Percentiles rank a stretch among this genome's conserved stretches.
Conservation (phyloP, 371 early-diverging fungal species). For the Thermomucor indicae-seudaticae region DNA sequence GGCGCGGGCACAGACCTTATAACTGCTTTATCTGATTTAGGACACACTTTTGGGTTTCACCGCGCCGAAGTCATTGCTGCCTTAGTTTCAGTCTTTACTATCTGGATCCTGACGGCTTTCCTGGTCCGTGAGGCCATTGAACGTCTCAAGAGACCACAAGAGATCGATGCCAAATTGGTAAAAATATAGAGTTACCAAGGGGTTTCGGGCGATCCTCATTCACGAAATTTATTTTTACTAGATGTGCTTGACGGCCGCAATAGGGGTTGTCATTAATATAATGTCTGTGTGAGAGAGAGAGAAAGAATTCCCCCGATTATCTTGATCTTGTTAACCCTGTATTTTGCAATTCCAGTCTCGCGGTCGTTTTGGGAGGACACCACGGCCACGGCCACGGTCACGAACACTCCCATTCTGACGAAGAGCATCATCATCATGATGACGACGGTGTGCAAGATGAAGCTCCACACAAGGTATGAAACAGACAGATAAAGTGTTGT, state of each 20-base stretch:
- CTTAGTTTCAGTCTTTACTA: constrained; percentile 73
- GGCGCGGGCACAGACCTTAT: constrained; percentile 2
- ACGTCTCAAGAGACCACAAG: constrained; percentile 65
- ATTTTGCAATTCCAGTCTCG: constrained; percentile 23
- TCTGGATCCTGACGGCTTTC: constrained; percentile 78
- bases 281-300: too few species aligned
- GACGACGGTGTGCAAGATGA: constrained; percentile 1
- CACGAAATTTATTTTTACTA: too few species aligned
- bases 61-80: constrained; percentile 88
- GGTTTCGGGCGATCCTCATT: background rate
- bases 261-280: constrained; percentile 81
- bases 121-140: constrained; percentile 76
- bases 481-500: background rate
- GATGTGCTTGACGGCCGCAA: constrained; percentile 70
- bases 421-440: constrained; percentile 21
- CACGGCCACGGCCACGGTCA: constrained; percentile 37
- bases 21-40: constrained; percentile 14
- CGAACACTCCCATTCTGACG: constrained; percentile 21
- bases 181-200: background rate
- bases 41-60: constrained; percentile 81
- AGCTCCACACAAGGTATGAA: constrained; percentile 11
- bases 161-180: constrained; percentile 70
- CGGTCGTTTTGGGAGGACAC: constrained; percentile 47
- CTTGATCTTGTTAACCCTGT: background rate
- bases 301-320: too few species aligned